Percentiles rank a stretch among this genome's conserved stretches.
Evolutionary conservation across 352 stramenopile species (phyloP).

Genomic region (Phytophthora fragariae): DNA sequence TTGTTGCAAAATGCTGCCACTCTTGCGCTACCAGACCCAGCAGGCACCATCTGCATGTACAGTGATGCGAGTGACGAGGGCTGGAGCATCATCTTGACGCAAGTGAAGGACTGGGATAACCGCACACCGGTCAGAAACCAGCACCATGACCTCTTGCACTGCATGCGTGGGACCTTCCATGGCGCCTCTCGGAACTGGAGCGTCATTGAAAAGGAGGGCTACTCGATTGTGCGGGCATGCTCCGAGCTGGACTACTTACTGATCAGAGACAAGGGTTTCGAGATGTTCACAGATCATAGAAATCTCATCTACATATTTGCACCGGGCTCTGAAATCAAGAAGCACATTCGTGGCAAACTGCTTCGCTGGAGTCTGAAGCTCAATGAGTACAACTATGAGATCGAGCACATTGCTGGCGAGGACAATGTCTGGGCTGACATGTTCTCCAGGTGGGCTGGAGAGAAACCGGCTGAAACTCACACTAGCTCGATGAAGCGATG

Average conservation of each 20-base stretch:
- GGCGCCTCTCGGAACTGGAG: neutral
- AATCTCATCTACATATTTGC: neutral
- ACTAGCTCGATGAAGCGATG: neutral
- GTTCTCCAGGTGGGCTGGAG: neutral
- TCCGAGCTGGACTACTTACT: neutral
- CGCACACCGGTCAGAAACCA: neutral
- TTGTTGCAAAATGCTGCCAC: neutral
- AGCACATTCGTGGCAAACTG: neutral
- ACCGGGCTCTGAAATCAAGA: neutral
- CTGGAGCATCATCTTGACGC: neutral
- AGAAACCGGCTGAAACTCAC: neutral
- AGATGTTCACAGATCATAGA: neutral
- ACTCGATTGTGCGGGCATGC: neutral
- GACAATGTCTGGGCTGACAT: neutral
- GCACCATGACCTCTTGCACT: neutral
- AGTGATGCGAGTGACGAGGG: neutral
- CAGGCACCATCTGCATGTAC: neutral
- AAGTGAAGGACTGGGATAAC: neutral
- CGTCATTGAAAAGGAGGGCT: neutral
- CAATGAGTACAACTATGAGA: neutral
- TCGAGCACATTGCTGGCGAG: neutral
- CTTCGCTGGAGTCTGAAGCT: neutral
- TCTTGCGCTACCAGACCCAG: neutral
- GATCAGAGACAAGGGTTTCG: neutral
- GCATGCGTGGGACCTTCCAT: neutral